Percentiles rank a stretch among this genome's conserved stretches.
These are phyloP conservation scores for Cetradonia linearis DNA, from an alignment of 495 filamentous ascomycete species.

Conservation along the genomic window DNA sequence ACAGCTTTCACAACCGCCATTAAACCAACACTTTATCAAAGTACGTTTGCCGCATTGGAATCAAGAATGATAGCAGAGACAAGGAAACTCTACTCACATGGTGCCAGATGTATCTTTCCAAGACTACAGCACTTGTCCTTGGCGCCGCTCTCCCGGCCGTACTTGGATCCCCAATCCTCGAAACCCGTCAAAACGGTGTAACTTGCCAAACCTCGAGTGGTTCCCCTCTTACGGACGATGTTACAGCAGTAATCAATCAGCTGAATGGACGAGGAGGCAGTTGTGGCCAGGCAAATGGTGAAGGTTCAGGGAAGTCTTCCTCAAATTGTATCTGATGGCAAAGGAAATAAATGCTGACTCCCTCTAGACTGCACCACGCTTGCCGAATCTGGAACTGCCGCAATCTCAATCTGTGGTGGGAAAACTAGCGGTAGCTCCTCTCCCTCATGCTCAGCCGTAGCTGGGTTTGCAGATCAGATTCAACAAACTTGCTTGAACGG, in stretches of 20 bases:
- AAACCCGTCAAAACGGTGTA: background rate
- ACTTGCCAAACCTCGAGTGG: conserved; percentile 5
- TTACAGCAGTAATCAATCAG: conserved; percentile 11
- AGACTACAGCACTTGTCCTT: background rate
- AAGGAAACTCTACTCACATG: too few species aligned
- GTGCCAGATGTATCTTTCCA: conserved; percentile 5
- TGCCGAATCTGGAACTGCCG: background rate
- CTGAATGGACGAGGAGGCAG: background rate
- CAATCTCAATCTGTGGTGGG: conserved; percentile 1
- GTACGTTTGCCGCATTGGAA: background rate
- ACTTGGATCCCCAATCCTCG: background rate
- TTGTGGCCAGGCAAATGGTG: background rate
- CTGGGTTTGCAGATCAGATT: conserved; percentile 1
- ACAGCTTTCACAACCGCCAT: too few species aligned
- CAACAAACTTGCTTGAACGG: conserved; percentile 11
- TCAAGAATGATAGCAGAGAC: too few species aligned
- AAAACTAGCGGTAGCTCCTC: background rate
- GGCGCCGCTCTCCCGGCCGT: background rate
- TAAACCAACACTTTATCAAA: too few species aligned
- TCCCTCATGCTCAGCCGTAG: background rate
- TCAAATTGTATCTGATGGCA: too few species aligned
- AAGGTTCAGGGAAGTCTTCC: conserved; percentile 1
- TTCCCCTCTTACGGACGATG: background rate
- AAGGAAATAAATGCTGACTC: background rate
- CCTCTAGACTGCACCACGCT: conserved; percentile 6